Evolutionary conservation across 768 basidiomycete genomes (phyloP).

Genomic region (Xanthoconium purpureum): DNA sequence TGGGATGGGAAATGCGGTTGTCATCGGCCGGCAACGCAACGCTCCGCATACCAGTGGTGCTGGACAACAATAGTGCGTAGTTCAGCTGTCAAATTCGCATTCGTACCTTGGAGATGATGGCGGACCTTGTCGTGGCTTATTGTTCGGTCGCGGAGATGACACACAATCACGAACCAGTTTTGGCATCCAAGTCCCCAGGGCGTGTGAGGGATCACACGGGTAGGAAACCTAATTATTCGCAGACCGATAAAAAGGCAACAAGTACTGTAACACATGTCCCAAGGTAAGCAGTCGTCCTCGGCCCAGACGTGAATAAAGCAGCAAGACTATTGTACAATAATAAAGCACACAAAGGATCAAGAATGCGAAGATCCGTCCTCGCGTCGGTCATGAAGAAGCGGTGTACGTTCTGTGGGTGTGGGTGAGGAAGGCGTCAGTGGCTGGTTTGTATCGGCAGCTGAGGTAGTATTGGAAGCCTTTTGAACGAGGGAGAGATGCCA

Average conservation of each 20-base stretch:
- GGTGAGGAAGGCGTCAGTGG: slow-evolving; percentile 14
- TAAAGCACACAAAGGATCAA: slow-evolving; percentile 12
- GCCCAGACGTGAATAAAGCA: slow-evolving; percentile 4
- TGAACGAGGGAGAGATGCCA: slow-evolving; percentile 25
- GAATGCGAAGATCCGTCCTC: slow-evolving; percentile 9
- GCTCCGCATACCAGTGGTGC: slow-evolving; percentile 1
- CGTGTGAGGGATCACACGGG: slow-evolving; percentile 4
- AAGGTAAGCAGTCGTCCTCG: neutral
- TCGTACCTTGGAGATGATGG: slow-evolving; percentile 29
- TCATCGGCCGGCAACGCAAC: slow-evolving; percentile 4
- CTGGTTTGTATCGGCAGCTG: slow-evolving; percentile 2
- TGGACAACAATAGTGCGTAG: slow-evolving; percentile 21
- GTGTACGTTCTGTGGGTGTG: slow-evolving; percentile 32
- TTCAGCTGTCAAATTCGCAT: slow-evolving; percentile 16
- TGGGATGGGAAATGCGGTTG: slow-evolving; percentile 18
- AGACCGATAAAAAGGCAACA: slow-evolving; percentile 18
- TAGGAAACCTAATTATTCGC: slow-evolving; percentile 20
- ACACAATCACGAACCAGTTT: slow-evolving; percentile 1
- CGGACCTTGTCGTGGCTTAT: slow-evolving; percentile 30
- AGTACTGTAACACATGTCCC: slow-evolving; percentile 8
- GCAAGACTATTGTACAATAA: slow-evolving; percentile 23
- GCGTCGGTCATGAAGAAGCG: slow-evolving; percentile 27
- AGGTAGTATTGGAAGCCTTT: slow-evolving; percentile 7
- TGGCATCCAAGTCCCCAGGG: slow-evolving; percentile 6
- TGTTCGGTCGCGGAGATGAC: slow-evolving; percentile 23